Evolutionary conservation across 179 eudicot species (phyloP).

Genomic region (Spinacia oleracea): DNA sequence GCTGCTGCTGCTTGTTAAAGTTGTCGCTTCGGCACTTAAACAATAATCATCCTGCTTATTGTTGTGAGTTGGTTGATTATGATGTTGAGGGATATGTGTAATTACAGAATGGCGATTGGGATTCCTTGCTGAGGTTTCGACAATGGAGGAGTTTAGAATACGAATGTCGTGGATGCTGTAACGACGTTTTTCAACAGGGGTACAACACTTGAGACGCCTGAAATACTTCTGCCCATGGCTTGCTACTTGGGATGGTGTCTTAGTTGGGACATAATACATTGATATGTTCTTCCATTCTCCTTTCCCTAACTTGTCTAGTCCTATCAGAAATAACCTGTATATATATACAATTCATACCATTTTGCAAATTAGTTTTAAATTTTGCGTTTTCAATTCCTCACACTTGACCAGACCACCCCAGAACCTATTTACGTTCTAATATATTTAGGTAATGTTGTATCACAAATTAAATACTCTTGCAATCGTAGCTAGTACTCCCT

Average conservation of each 20-base stretch:
- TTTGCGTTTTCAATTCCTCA: no score
- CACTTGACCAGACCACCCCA: no score
- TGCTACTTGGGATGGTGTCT: slow-evolving; percentile 38
- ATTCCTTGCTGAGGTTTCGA: slow-evolving; percentile 28
- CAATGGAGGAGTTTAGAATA: slow-evolving; percentile 29
- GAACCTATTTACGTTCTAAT: no score
- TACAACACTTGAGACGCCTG: slow-evolving; percentile 28
- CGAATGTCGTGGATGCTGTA: slow-evolving; percentile 39
- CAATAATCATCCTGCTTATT: background rate
- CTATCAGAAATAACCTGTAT: slow-evolving; percentile 34
- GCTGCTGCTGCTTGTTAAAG: background rate
- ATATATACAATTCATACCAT: background rate
- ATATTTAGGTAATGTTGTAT: no score
- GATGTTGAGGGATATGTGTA: slow-evolving; percentile 2
- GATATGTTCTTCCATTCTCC: slow-evolving; percentile 45
- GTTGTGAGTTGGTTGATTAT: background rate
- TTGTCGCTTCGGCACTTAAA: background rate
- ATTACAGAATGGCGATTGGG: slow-evolving; percentile 16
- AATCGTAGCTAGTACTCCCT: no score
- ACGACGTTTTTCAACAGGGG: slow-evolving; percentile 36
- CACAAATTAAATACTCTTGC: no score
- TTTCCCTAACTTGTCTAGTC: slow-evolving; percentile 32
- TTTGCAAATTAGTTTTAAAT: no score
- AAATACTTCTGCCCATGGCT: slow-evolving; percentile 47
- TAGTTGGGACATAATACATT: slow-evolving; percentile 30